Conservation (phyloP, 129 eudicot species). For the Centrapalus pauciflorus region DNA sequence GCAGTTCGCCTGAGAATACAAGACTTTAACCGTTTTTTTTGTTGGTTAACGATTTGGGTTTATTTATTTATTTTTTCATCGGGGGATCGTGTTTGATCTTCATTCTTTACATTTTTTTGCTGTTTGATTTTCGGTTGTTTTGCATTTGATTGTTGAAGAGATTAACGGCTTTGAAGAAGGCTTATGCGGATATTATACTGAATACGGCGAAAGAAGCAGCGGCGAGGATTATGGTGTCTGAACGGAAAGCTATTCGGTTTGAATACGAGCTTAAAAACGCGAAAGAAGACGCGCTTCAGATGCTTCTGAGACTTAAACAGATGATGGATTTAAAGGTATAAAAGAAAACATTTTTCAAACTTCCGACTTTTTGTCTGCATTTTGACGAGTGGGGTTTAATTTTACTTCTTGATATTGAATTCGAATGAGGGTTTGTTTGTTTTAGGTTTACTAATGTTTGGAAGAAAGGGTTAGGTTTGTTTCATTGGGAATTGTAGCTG, state of each 20-base stretch:
- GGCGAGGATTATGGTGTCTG: slow-evolving; percentile 73
- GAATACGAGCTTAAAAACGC: slow-evolving; percentile 59
- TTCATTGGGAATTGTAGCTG: slow-evolving; percentile 12
- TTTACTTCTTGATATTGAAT: background rate
- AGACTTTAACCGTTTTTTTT: slow-evolving; percentile 22
- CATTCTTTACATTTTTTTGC: slow-evolving; percentile 13
- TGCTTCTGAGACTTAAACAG: slow-evolving; percentile 71
- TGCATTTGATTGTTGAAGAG: slow-evolving; percentile 43
- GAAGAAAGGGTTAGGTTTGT: background rate
- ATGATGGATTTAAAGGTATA: slow-evolving; percentile 87
- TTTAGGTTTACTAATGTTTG: background rate
- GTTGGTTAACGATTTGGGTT: slow-evolving; percentile 14
- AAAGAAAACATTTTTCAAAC: background rate
- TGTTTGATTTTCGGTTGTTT: slow-evolving; percentile 8
- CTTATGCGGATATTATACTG: slow-evolving; percentile 82
- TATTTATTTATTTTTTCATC: slow-evolving; percentile 6
- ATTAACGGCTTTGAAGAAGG: slow-evolving; percentile 76
- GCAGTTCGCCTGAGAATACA: slow-evolving; percentile 1
- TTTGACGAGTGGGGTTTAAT: slow-evolving; percentile 14
- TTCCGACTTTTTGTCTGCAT: background rate
- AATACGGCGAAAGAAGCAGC: slow-evolving; percentile 95
- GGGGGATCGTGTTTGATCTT: slow-evolving; percentile 24
- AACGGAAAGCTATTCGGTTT: slow-evolving; percentile 56
- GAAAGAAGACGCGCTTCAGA: slow-evolving; percentile 67
- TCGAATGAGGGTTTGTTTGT: slow-evolving; percentile 16